Percentiles rank a stretch among this genome's conserved stretches.
phyloP scores from a whole-genome alignment of 2,329 filamentous ascomycete genomes.

The Penicillium psychrosexuale region DNA sequence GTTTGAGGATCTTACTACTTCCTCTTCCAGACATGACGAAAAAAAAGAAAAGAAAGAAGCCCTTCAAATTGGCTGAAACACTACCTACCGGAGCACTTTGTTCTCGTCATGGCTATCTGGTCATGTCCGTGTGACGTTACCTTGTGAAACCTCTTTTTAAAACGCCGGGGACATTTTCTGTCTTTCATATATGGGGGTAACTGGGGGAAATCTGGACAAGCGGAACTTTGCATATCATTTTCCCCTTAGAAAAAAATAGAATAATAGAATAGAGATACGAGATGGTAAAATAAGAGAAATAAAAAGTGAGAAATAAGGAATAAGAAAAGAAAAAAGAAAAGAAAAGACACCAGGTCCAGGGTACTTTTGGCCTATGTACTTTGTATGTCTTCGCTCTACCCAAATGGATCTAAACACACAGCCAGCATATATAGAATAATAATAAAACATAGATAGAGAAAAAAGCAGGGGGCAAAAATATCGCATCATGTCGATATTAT shows the following conservation, averaged over 20 bases:
- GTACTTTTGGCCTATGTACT: constrained; percentile 4
- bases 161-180: constrained; percentile 14
- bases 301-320: constrained; percentile 1
- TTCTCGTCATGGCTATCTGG: constrained; percentile 30
- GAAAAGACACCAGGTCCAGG: constrained; percentile 1
- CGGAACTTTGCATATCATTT: constrained; percentile 35
- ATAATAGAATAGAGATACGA: constrained; percentile 7
- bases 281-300: constrained; percentile 4
- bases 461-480: background rate
- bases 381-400: background rate
- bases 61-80: constrained; percentile 25
- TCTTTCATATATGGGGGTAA: background rate
- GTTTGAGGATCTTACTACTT: background rate
- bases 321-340: constrained; percentile 2
- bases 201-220: background rate
- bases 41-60: background rate
- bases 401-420: background rate
- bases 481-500: background rate
- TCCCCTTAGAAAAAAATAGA: constrained; percentile 20
- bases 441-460: background rate
- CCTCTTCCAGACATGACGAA: background rate
- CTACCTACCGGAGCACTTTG: constrained; percentile 15
- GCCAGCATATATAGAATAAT: background rate
- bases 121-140: constrained; percentile 37
- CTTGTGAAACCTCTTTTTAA: constrained; percentile 37